These are phyloP conservation scores for Novymonas esmeraldas DNA, from an alignment of 208 protist species.

Conservation along the genomic window DNA sequence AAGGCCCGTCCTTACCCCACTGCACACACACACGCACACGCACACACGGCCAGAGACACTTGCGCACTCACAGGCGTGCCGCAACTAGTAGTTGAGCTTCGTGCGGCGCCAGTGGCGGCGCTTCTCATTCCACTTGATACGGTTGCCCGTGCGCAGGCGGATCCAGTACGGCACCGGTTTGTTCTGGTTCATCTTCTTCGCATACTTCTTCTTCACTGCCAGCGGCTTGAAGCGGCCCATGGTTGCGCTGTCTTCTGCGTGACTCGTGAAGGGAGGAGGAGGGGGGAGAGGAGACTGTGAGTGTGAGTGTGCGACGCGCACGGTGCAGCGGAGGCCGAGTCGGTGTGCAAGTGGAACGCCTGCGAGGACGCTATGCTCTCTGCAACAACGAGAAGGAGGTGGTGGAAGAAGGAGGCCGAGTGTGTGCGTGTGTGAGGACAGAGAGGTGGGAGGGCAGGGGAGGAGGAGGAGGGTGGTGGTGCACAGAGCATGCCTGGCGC, in stretches of 20 bases:
- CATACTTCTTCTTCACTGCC: slow-evolving; percentile 94
- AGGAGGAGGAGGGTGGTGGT: no score
- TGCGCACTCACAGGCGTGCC: neutral
- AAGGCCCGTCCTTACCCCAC: neutral
- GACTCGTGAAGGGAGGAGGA: slow-evolving; percentile 20
- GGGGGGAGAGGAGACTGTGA: neutral
- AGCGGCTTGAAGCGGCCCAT: slow-evolving; percentile 94
- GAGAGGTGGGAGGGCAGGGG: no score
- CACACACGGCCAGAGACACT: neutral
- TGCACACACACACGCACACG: neutral
- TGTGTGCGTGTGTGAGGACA: no score
- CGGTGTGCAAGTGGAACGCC: no score
- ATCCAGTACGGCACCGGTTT: slow-evolving; percentile 94
- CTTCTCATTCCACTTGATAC: slow-evolving; percentile 96
- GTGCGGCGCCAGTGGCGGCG: slow-evolving; percentile 96
- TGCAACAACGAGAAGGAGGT: no score
- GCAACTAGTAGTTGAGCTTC: slow-evolving; percentile 91
- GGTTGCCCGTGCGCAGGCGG: slow-evolving; percentile 91
- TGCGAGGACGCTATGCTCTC: no score
- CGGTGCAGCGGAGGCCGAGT: no score
- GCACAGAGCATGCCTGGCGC: no score
- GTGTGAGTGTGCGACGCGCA: neutral
- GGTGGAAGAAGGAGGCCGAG: no score
- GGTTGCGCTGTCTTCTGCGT: slow-evolving; percentile 10
- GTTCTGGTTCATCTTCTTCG: slow-evolving; percentile 95